Evolutionary conservation across 306 rosid species (phyloP), one percentile per base, ranked within the genome.

Genomic region (Cicer yamashitae): DNA sequence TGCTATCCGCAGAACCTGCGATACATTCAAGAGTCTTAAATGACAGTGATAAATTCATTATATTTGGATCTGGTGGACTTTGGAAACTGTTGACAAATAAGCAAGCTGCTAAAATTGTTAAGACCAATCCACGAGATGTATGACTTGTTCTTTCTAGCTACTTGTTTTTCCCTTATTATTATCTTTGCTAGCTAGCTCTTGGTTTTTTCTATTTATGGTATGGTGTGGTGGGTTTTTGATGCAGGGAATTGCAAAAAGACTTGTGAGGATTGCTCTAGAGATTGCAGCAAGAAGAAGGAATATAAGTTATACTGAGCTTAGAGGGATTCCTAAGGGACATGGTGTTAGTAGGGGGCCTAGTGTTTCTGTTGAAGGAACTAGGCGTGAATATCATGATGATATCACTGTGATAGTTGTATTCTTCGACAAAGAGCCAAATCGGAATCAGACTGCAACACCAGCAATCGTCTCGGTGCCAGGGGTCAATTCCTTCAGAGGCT

Each of bases 201-300:
- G 58, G 58, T 52, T 52, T 52, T 20, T 8, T 17, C 34, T 54
- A 3, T 54, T 56, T 56, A 56, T 56, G 62, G 38, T 20, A 20
- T 56, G 14, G 8, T 25, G 10, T 10, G 39, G 10, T 20, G n/a
- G 8, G 14, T 10, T 57, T 57, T 57, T 57, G 14, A 0, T 22
- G 39, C 39, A 57, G 62, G 65, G 65, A 59, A 59, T 59, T 34
- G 43, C 65, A 11, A 59, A 59, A 13, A 59, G 65, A 34, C 8
- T 59, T 59, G 15, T 59, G 43, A 30, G 8, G 17, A 59, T 30
- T 59, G 43, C 65, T 25, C 17, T 10, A 59, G 17, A 59, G 15
- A 59, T 25, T 11, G 65, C 65, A 11, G 43, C 43, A 10, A 59
- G 43, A 30, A 59, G 9, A 59, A 30, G 10, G 0, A 59, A 59